Evolutionary conservation across 2,329 filamentous ascomycete species (phyloP).

Genomic region (Penicillium sp.): DNA sequence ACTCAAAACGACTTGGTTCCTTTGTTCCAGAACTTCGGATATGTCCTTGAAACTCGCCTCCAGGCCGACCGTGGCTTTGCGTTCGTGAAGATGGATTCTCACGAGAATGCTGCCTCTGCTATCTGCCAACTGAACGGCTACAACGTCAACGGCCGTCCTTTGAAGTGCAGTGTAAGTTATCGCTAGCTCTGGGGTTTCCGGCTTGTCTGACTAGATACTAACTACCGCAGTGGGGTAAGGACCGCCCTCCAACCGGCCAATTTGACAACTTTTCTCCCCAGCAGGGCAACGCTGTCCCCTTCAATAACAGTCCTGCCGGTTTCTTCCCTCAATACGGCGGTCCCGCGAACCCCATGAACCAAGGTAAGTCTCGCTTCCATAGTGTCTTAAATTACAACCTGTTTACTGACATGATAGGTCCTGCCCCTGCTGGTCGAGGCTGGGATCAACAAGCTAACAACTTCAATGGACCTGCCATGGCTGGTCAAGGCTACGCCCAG

Average conservation of each 20-base stretch:
- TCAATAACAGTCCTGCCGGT: constrained; percentile 68
- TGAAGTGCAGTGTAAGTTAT: constrained; percentile 94
- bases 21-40: constrained; percentile 97
- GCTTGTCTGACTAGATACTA: constrained; percentile 27
- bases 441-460: constrained; percentile 57
- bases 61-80: constrained; percentile 97
- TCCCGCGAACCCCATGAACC: constrained; percentile 61
- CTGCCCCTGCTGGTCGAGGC: constrained; percentile 58
- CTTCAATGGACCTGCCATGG: constrained; percentile 45
- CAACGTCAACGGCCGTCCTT: constrained; percentile 91
- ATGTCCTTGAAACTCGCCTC: constrained; percentile 94
- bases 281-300: constrained; percentile 65
- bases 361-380: constrained; percentile 44
- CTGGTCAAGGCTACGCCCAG: constrained; percentile 58
- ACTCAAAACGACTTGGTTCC: constrained; percentile 96
- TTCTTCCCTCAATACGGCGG: constrained; percentile 96
- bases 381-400: constrained; percentile 5
- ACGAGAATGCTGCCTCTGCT: constrained; percentile 96
- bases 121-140: constrained; percentile 98
- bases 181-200: constrained; percentile 8
- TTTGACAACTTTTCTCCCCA: constrained; percentile 84
- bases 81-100: constrained; percentile 98
- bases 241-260: constrained; percentile 82
- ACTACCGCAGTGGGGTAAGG: constrained; percentile 84
- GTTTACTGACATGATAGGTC: constrained; percentile 40